Percentiles rank a stretch among this genome's conserved stretches.
These are phyloP conservation scores for Boletus insuetus DNA, from an alignment of 768 basidiomycete genomes.

Conservation along the genomic window DNA sequence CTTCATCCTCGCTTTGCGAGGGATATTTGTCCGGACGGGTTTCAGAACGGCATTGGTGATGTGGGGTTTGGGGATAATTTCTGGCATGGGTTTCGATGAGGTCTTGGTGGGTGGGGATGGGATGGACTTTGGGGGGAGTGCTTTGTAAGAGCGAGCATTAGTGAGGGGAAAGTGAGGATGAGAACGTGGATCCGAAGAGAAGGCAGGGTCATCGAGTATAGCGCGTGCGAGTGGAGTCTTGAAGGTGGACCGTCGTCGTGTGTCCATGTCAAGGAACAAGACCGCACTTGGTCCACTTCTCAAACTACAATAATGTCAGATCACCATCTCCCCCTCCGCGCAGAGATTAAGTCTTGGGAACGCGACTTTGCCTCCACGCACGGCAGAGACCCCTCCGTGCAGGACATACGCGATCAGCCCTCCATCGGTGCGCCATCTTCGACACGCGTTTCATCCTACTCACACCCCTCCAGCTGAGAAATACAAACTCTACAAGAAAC, in stretches of 20 bases:
- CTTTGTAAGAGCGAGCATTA: constrained; percentile 14
- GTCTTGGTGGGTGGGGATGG: not conserved
- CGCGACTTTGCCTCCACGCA: constrained; percentile 57
- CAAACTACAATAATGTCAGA: not conserved
- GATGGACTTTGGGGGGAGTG: constrained; percentile 19
- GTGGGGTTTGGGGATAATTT: not conserved
- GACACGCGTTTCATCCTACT: not conserved
- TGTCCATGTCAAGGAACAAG: not conserved
- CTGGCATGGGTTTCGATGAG: not conserved
- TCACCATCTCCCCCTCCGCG: constrained; percentile 41
- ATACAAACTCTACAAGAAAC: constrained; percentile 79
- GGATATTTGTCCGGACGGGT: not conserved
- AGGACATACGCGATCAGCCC: constrained; percentile 66
- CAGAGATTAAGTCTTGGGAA: constrained; percentile 80
- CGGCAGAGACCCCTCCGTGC: constrained; percentile 58
- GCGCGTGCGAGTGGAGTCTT: constrained; percentile 5
- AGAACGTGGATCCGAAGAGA: constrained; percentile 52
- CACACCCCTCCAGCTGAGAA: constrained; percentile 53
- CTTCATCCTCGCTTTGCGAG: constrained; percentile 23
- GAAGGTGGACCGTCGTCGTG: not conserved
- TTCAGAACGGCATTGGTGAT: not conserved
- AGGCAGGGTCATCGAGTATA: constrained; percentile 52
- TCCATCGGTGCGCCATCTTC: constrained; percentile 51
- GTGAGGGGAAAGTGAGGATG: constrained; percentile 41
- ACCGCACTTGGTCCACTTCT: too few relatives aligned